Percentiles rank a stretch among this genome's conserved stretches.
Evolutionary conservation across 805 yeast genomes (phyloP).

Genomic region (Candida oleophila): DNA sequence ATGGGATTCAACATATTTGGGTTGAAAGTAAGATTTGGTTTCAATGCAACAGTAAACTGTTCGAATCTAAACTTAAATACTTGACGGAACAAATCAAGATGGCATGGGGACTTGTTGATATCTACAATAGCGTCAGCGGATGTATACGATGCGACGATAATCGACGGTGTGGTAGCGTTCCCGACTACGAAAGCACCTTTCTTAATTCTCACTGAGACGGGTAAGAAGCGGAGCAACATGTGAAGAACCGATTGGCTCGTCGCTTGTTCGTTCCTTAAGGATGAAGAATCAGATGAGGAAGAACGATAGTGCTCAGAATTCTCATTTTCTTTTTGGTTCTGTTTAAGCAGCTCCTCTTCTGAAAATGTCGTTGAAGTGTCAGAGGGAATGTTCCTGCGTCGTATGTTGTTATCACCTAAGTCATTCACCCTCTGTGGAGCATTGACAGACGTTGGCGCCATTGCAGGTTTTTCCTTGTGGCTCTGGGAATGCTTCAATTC

Average conservation of each 20-base stretch:
- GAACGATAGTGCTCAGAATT: not conserved
- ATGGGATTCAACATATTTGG: not conserved
- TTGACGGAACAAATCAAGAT: constrained; percentile 56
- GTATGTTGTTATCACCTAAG: constrained; percentile 7
- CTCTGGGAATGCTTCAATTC: constrained; percentile 12
- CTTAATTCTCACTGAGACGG: constrained; percentile 57
- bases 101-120: constrained; percentile 42
- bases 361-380: not conserved
- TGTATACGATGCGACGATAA: constrained; percentile 61
- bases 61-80: constrained; percentile 44
- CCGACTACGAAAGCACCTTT: constrained; percentile 80
- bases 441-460: not conserved
- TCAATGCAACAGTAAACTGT: constrained; percentile 58
- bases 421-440: constrained; percentile 7
- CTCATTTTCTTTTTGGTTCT: not conserved
- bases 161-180: constrained; percentile 71
- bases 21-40: constrained; percentile 69
- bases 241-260: not conserved
- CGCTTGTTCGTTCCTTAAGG: not conserved
- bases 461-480: constrained; percentile 9
- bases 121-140: constrained; percentile 60
- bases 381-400: constrained; percentile 9
- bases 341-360: not conserved
- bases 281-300: not conserved
- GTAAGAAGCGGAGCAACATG: constrained; percentile 44